These are phyloP conservation scores for Phialophora macrospora DNA, from an alignment of 2,329 filamentous ascomycete species.

Conservation along the genomic window DNA sequence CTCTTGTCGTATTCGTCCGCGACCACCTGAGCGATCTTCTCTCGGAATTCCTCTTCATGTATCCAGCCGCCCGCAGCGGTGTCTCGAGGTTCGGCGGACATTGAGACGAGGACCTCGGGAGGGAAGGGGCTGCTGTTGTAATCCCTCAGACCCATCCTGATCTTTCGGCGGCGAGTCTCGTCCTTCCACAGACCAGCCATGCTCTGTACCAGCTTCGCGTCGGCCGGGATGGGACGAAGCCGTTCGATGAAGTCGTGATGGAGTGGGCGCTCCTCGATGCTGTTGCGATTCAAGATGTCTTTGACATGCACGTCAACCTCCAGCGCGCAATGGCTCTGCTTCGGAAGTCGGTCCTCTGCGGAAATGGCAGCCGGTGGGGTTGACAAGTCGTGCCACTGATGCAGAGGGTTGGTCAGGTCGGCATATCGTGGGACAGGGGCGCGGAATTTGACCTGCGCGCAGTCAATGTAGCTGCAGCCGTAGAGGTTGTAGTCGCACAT, in stretches of 20 bases:
- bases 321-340: constrained; percentile 83
- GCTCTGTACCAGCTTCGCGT: constrained; percentile 86
- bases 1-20: constrained; percentile 64
- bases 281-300: constrained; percentile 80
- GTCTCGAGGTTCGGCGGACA: constrained; percentile 81
- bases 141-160: constrained; percentile 67
- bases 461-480: constrained; percentile 85
- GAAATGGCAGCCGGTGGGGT: constrained; percentile 65
- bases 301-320: constrained; percentile 90
- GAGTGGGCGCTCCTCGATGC: constrained; percentile 74
- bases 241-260: constrained; percentile 88
- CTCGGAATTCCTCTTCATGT: constrained; percentile 81
- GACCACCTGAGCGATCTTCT: constrained; percentile 68
- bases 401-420: constrained; percentile 64
- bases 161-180: constrained; percentile 78
- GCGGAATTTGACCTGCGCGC: constrained; percentile 72
- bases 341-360: constrained; percentile 68
- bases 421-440: constrained; percentile 72
- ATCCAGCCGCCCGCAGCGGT: constrained; percentile 82
- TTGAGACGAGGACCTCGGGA: constrained; percentile 78
- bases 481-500: constrained; percentile 99
- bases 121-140: constrained; percentile 77
- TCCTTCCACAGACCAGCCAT: constrained; percentile 94
- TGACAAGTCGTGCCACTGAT: constrained; percentile 80
- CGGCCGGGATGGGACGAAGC: constrained; percentile 63